Base-by-base conservation (phyloP, 345 rosid species). In the Rhizophora apiculata region DNA sequence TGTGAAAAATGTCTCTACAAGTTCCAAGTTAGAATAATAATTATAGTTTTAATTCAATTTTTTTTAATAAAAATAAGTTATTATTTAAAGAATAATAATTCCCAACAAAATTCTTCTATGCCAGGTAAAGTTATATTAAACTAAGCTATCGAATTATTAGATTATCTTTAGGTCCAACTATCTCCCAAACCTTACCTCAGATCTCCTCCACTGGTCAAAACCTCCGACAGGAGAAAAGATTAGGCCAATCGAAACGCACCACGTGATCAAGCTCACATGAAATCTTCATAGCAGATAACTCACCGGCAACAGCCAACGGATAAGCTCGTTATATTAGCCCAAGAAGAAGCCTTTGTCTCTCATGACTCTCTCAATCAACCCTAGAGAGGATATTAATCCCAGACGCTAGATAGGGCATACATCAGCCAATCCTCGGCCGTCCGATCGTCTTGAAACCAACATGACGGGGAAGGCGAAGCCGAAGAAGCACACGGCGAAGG, bases 381-480 rank as follows among this genome's bases (percentile, higher is more conserved):
- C 31, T 30, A 61, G 11, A 27, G 62, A 68, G 39, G 63, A 54
- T 39, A 49, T 46, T 46, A 0, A 10, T 22, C 8, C 2, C 18
- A 43, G 18, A 43, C 49, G 49, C 48, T 39, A 10, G 48, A 11
- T 39, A 39, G 48, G 48, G 4, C 64, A 56, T 37, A 20, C 61
- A 11, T 60, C 65, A 29, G 18, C 74, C 67, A 5, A 70, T 22
- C 51, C 24, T 30, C 60, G 7, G 36, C 51, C 37, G 68, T 19
- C 6, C 15, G 18, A 22, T 20, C 26, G 51, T 20, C 5, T 19
- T 29, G 6, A 22, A 31, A 0, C 15, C 27, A 72, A 21, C 64
- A 91, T 91, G 95, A 91, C 97, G 0, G 97, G 97, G 18, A 94
- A 94, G 87, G 97, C 98, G 31, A 91, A 94, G 92, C 98, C 98